Conservation (phyloP, 2,329 filamentous ascomycete genomes). For the Aspergillus amoenus region DNA sequence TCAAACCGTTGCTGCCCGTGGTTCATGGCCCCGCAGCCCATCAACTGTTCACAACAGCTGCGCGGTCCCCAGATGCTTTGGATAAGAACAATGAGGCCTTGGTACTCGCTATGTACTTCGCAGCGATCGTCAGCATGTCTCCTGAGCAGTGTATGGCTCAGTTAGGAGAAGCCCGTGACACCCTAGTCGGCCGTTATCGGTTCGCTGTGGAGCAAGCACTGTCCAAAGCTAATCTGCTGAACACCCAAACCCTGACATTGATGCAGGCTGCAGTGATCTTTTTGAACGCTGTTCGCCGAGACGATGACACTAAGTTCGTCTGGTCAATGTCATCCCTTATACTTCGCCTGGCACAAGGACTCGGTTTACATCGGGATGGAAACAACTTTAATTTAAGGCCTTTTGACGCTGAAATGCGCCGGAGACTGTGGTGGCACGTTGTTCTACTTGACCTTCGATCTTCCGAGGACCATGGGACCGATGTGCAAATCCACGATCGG, state of each 20-base stretch:
- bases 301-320: conserved; percentile 43
- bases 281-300: conserved; percentile 50
- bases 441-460: conserved; percentile 49
- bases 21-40: conserved; percentile 58
- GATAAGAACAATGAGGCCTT: conserved; percentile 57
- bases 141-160: conserved; percentile 42
- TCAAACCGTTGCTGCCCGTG: conserved; percentile 62
- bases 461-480: conserved; percentile 51
- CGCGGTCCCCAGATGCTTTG: conserved; percentile 50
- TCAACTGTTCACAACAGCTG: conserved; percentile 51
- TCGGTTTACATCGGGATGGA: conserved; percentile 55
- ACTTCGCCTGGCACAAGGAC: conserved; percentile 43
- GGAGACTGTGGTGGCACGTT: conserved; percentile 54
- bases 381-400: conserved; percentile 47
- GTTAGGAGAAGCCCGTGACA: conserved; percentile 53
- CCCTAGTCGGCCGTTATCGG: conserved; percentile 56
- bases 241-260: conserved; percentile 61
- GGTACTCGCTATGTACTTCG: conserved; percentile 64
- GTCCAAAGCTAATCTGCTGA: conserved; percentile 62
- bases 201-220: conserved; percentile 65
- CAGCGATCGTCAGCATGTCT: conserved; percentile 47
- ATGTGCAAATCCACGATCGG: conserved; percentile 44
- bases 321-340: conserved; percentile 46
- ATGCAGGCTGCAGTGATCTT: conserved; percentile 64
- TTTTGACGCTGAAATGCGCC: conserved; percentile 54